These are phyloP conservation scores for Leishmania major DNA, from an alignment of 208 protist species.

Conservation along the genomic window DNA sequence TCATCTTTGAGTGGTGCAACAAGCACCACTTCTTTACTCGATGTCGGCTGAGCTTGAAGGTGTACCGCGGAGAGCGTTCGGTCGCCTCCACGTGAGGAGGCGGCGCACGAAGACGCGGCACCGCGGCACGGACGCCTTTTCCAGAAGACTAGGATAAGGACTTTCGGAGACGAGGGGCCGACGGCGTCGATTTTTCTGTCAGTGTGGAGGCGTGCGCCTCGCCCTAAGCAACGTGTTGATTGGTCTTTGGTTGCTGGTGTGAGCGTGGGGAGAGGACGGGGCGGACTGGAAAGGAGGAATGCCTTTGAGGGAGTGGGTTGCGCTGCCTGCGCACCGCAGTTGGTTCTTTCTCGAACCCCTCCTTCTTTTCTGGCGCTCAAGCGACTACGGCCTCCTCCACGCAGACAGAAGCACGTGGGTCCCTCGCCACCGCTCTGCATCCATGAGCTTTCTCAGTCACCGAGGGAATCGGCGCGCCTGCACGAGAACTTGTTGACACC, in stretches of 20 bases:
- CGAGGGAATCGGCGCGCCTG: not conserved
- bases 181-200: not conserved
- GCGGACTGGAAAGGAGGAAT: not conserved
- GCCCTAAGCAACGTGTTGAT: not conserved
- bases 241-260: not conserved
- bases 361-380: not conserved
- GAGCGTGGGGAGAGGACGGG: not conserved
- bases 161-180: not conserved
- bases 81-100: not conserved
- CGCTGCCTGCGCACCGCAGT: not conserved
- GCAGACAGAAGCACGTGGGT: not conserved
- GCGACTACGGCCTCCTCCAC: not conserved
- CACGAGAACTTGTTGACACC: not conserved
- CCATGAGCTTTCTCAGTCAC: not conserved
- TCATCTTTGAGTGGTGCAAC: slow-evolving; percentile 73
- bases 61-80: slow-evolving; percentile 32
- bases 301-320: not conserved
- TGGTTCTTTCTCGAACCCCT: not conserved
- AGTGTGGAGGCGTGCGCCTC: not conserved
- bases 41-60: slow-evolving; percentile 39
- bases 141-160: not conserved
- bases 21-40: slow-evolving; percentile 22
- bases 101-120: not conserved
- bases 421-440: not conserved
- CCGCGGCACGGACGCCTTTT: not conserved